Conservation (phyloP, 345 rosid species). For the Salix arbutifolia region DNA sequence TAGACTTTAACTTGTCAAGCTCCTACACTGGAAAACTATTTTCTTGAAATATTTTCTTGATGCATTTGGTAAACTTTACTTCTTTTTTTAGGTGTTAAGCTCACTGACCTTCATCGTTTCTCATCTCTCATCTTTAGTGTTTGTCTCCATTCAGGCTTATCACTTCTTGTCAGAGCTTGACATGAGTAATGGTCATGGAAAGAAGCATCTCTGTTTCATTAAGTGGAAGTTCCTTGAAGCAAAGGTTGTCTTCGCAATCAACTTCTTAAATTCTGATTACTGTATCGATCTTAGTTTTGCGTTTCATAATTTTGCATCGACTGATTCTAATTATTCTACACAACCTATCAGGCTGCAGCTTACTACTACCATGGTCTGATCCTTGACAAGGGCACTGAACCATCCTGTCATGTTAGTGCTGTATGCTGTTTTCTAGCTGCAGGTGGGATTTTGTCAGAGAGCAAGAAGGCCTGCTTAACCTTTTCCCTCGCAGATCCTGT, state of each 20-base stretch:
- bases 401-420: slow-evolving; percentile 54
- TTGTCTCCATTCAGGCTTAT: slow-evolving; percentile 50
- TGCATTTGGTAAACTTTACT: too few species aligned
- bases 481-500: slow-evolving; percentile 74
- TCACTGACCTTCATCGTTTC: too few species aligned
- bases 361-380: slow-evolving; percentile 91
- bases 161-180: slow-evolving; percentile 58
- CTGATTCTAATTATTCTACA: slow-evolving; percentile 2
- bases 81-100: too few species aligned
- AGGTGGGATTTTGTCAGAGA: slow-evolving; percentile 62
- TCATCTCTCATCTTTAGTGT: too few species aligned
- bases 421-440: slow-evolving; percentile 90
- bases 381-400: slow-evolving; percentile 81
- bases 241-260: slow-evolving; percentile 45
- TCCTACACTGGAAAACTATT: too few species aligned
- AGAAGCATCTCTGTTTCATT: slow-evolving; percentile 75
- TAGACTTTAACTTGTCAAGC: too few species aligned
- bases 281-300: neutral
- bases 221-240: slow-evolving; percentile 92
- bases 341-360: slow-evolving; percentile 64
- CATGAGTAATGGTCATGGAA: slow-evolving; percentile 42
- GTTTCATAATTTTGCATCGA: neutral
- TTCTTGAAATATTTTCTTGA: too few species aligned
- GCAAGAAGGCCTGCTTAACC: slow-evolving; percentile 83
- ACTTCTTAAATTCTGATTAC: neutral